phyloP scores from a whole-genome alignment of 2,329 filamentous ascomycete genomes.

The Taxawa tesnikishii region DNA sequence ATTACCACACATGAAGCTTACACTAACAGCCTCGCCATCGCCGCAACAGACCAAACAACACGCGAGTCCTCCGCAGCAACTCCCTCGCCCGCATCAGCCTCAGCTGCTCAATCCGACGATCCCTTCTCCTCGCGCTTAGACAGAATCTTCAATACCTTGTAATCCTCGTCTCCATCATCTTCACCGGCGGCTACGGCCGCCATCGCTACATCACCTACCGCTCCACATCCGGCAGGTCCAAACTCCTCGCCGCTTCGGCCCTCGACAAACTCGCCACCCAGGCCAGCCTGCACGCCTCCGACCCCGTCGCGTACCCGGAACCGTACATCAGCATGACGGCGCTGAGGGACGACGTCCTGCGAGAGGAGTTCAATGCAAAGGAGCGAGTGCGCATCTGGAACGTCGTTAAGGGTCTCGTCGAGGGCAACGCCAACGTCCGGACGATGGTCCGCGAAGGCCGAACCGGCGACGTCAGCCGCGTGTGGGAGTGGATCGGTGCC shows the following conservation, averaged over 20 bases:
- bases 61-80: constrained; percentile 58
- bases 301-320: constrained; percentile 53
- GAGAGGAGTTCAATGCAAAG: constrained; percentile 63
- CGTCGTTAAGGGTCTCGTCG: constrained; percentile 70
- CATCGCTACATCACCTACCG: constrained; percentile 50
- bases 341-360: constrained; percentile 78
- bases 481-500: constrained; percentile 59
- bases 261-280: constrained; percentile 73
- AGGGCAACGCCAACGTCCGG: constrained; percentile 86
- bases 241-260: constrained; percentile 70
- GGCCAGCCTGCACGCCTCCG: constrained; percentile 62
- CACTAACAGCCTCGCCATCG: constrained; percentile 77
- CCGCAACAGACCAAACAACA: constrained; percentile 59
- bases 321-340: constrained; percentile 79
- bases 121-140: constrained; percentile 68
- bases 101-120: constrained; percentile 67
- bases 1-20: constrained; percentile 13
- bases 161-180: constrained; percentile 38
- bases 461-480: constrained; percentile 42
- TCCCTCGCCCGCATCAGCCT: constrained; percentile 88
- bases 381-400: constrained; percentile 76
- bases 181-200: constrained; percentile 49
- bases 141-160: constrained; percentile 77
- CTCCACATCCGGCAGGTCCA: constrained; percentile 60
- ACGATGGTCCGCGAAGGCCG: constrained; percentile 56